Percentiles rank a stretch among this genome's conserved stretches.
These are phyloP conservation scores for Penicillium pancosmium DNA, from an alignment of 495 filamentous ascomycete species.

Conservation along the genomic window DNA sequence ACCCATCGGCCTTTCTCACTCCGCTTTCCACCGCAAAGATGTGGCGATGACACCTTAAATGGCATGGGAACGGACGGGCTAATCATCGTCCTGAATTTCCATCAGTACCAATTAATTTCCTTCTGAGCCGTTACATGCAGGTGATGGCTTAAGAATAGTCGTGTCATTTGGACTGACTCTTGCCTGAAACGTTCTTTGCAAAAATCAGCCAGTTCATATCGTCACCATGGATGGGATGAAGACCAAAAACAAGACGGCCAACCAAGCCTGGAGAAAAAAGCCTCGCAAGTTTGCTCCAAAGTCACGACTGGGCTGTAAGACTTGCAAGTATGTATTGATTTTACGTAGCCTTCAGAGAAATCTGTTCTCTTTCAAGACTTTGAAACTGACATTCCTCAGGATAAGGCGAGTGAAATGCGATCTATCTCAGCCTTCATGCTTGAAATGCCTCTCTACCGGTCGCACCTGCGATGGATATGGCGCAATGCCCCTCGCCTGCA, in stretches of 20 bases:
- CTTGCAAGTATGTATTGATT: slow-evolving; percentile 38
- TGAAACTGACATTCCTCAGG: not conserved
- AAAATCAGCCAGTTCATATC: not conserved
- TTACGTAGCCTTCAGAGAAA: not conserved
- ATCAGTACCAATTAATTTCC: no score
- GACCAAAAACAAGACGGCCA: not conserved
- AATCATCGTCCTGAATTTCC: no score
- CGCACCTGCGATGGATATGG: not conserved
- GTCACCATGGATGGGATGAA: not conserved
- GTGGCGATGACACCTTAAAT: no score
- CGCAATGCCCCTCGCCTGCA: no score
- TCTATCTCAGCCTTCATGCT: not conserved
- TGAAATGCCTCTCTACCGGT: not conserved
- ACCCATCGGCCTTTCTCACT: no score
- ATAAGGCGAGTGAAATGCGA: not conserved
- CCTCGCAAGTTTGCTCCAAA: slow-evolving; percentile 38
- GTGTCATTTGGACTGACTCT: not conserved
- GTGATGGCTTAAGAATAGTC: not conserved
- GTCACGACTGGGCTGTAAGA: slow-evolving; percentile 39
- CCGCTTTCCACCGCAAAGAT: no score
- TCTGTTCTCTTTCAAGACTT: not conserved
- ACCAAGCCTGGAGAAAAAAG: slow-evolving; percentile 30
- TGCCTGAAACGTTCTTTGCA: not conserved
- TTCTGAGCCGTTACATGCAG: not conserved
- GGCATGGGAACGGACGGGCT: no score